Conservation (phyloP, 768 basidiomycete genomes). For the Lentinula lateritia region DNA sequence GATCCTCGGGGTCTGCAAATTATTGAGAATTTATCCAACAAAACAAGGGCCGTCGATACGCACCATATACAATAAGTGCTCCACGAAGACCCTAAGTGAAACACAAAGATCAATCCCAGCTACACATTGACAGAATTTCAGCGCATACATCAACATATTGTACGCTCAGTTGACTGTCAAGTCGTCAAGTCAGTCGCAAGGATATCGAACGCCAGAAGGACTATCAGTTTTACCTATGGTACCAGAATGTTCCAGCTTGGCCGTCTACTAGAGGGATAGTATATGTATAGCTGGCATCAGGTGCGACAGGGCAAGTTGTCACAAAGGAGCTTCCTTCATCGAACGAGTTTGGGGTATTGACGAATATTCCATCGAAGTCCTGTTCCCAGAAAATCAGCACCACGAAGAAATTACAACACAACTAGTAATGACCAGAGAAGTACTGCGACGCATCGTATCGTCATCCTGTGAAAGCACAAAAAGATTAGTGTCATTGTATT, state of each 20-base stretch:
- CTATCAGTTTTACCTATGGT: slow-evolving; percentile 16
- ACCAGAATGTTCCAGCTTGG: slow-evolving; percentile 42
- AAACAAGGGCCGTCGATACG: slow-evolving; percentile 8
- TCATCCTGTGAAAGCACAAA: slow-evolving; percentile 17
- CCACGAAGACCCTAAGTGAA: slow-evolving; percentile 24
- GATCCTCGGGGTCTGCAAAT: slow-evolving; percentile 30
- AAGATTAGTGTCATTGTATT: background rate
- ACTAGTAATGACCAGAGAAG: slow-evolving; percentile 11
- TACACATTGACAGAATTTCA: background rate
- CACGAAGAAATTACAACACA: background rate
- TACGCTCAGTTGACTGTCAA: slow-evolving; percentile 18
- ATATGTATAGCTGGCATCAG: slow-evolving; percentile 31
- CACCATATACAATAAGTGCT: slow-evolving; percentile 27
- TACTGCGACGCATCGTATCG: slow-evolving; percentile 23
- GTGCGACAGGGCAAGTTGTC: slow-evolving; percentile 38
- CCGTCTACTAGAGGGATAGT: slow-evolving; percentile 22
- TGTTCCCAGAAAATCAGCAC: background rate
- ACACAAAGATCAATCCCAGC: background rate
- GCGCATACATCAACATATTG: slow-evolving; percentile 23
- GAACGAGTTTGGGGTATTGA: slow-evolving; percentile 15
- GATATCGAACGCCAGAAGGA: background rate
- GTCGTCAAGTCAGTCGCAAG: background rate
- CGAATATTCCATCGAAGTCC: slow-evolving; percentile 25
- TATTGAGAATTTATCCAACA: background rate
- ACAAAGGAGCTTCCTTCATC: slow-evolving; percentile 35